phyloP scores from a whole-genome alignment of 2,329 filamentous ascomycete genomes.

The Saccharata proteae region DNA sequence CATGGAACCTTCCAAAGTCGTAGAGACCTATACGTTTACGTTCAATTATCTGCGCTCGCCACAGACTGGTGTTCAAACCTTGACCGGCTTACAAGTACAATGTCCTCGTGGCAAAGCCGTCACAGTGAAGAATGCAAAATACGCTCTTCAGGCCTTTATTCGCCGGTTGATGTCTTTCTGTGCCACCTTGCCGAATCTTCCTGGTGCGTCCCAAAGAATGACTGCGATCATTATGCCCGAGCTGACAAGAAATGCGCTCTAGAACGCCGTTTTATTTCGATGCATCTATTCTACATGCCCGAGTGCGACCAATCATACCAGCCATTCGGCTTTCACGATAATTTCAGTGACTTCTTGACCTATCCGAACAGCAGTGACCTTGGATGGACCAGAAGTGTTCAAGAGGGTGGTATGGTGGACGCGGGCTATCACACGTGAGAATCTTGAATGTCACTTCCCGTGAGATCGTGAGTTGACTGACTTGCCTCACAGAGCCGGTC shows the following conservation, averaged over 20 bases:
- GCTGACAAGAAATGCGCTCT: background rate
- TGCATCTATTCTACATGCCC: conserved; percentile 34
- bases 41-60: conserved; percentile 27
- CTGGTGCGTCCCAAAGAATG: conserved; percentile 3
- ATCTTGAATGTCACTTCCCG: background rate
- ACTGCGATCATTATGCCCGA: background rate
- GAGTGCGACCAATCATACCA: conserved; percentile 27
- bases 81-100: conserved; percentile 16
- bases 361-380: too few species aligned
- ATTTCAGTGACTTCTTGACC: too few species aligned
- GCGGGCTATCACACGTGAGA: conserved; percentile 23
- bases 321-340: conserved; percentile 28
- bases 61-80: conserved; percentile 8
- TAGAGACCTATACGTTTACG: conserved; percentile 39
- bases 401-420: conserved; percentile 21
- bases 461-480: background rate
- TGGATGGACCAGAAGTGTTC: conserved; percentile 26
- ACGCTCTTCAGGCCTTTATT: conserved; percentile 31
- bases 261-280: conserved; percentile 29
- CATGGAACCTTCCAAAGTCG: conserved; percentile 23
- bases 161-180: conserved; percentile 27
- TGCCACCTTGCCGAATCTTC: conserved; percentile 17
- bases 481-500: background rate
- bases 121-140: conserved; percentile 28
- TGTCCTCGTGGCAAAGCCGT: conserved; percentile 18